phyloP scores from a whole-genome alignment of 108 stramenopile species.

The Chaetoceros muelleri region DNA sequence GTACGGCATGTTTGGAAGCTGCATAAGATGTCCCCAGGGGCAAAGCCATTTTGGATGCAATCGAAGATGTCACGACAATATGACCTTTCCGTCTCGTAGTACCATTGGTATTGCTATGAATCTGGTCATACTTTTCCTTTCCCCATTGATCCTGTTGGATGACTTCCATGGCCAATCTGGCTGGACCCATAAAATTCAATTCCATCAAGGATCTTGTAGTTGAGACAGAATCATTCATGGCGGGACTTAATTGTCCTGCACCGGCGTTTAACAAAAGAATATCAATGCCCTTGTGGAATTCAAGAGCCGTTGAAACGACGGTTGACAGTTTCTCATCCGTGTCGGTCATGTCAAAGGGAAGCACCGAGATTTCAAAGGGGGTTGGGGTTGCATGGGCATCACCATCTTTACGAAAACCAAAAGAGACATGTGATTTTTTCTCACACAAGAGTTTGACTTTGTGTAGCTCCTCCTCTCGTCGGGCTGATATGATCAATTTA shows the following conservation, averaged over 20 bases:
- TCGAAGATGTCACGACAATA: slow-evolving; percentile 39
- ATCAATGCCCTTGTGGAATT: slow-evolving; percentile 12
- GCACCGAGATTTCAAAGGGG: slow-evolving; percentile 11
- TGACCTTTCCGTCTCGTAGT: slow-evolving; percentile 17
- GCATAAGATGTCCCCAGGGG: slow-evolving; percentile 61
- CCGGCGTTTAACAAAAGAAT: slow-evolving; percentile 39
- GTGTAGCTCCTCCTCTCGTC: slow-evolving; percentile 23
- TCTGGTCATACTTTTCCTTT: slow-evolving; percentile 2
- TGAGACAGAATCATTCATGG: slow-evolving; percentile 2
- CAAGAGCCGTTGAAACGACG: slow-evolving; percentile 7
- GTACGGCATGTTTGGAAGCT: slow-evolving; percentile 49
- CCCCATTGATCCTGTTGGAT: slow-evolving; percentile 3
- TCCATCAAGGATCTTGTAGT: slow-evolving; percentile 18
- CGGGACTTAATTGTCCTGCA: slow-evolving; percentile 25
- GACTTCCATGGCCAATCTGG: slow-evolving; percentile 19
- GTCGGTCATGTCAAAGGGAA: slow-evolving; percentile 31
- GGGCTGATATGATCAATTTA: slow-evolving; percentile 43
- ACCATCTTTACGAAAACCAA: no score
- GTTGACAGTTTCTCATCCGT: slow-evolving; percentile 10
- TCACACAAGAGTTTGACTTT: slow-evolving; percentile 25
- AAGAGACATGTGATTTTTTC: background rate
- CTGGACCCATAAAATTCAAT: slow-evolving; percentile 33
- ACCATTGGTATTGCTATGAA: background rate
- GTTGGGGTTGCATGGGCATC: background rate
- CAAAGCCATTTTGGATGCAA: slow-evolving; percentile 38